Percentiles rank a stretch among this genome's conserved stretches.
These are phyloP conservation scores for Sherardia arvensis DNA, from an alignment of 257 asterid species.

Conservation along the genomic window DNA sequence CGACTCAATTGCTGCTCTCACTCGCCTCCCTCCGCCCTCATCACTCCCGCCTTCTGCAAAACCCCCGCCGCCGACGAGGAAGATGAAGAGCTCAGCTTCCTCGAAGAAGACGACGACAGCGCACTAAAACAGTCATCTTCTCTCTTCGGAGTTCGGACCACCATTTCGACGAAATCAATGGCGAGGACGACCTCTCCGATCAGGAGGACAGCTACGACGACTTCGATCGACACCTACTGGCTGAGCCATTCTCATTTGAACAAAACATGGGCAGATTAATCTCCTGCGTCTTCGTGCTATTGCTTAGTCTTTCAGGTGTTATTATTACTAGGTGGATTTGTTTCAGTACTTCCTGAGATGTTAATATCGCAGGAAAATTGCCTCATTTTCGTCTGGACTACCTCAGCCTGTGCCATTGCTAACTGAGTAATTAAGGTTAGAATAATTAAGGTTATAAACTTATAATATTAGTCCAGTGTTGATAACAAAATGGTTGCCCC, in stretches of 20 bases:
- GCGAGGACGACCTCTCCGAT: constrained; percentile 25
- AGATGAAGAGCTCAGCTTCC: constrained; percentile 78
- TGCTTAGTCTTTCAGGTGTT: too few species aligned
- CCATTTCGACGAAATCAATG: constrained; percentile 36
- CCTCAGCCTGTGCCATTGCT: constrained; percentile 31
- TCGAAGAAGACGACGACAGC: constrained; percentile 38
- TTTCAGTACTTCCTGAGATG: constrained; percentile 10
- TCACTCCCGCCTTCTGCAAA: constrained; percentile 14
- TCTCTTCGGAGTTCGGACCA: constrained; percentile 25
- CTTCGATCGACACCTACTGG: too few species aligned
- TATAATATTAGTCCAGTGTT: too few species aligned
- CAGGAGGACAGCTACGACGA: constrained; percentile 46
- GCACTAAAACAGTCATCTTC: constrained; percentile 8
- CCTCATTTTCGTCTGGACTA: constrained; percentile 36
- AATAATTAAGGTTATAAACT: too few species aligned
- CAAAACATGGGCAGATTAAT: too few species aligned
- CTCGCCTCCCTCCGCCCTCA: constrained; percentile 21
- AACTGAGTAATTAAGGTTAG: too few species aligned
- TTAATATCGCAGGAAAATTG: constrained; percentile 33
- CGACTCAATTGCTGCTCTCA: constrained; percentile 21
- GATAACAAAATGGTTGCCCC: too few species aligned
- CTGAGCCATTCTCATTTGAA: too few species aligned
- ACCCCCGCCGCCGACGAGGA: constrained; percentile 25
- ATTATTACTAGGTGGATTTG: constrained; percentile 41
- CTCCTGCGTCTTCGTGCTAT: too few species aligned